Conservation (phyloP, 768 basidiomycete species). For the Lentinula raphanica region DNA sequence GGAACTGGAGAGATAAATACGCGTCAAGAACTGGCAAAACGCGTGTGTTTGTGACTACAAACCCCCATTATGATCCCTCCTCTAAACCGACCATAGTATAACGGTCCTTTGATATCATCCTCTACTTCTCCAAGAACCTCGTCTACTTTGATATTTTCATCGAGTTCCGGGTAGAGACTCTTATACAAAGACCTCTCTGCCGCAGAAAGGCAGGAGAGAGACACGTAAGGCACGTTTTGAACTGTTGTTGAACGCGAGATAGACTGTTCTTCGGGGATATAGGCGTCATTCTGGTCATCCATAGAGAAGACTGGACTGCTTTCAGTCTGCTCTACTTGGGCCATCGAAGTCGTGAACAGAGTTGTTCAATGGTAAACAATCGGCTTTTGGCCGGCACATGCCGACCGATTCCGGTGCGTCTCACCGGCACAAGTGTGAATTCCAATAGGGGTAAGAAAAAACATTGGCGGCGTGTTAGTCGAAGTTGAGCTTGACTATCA, state of each 20-base stretch:
- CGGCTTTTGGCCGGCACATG: too few species aligned
- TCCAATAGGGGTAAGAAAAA: too few species aligned
- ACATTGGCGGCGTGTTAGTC: too few species aligned
- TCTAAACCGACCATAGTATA: slow-evolving; percentile 56
- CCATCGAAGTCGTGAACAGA: neutral
- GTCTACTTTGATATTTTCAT: slow-evolving; percentile 24
- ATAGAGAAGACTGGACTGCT: neutral
- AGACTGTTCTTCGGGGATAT: slow-evolving; percentile 7
- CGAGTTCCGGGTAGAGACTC: slow-evolving; percentile 26
- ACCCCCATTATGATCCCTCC: slow-evolving; percentile 60
- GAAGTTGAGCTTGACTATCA: too few species aligned
- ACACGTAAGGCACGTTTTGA: neutral
- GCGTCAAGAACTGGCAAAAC: slow-evolving; percentile 20
- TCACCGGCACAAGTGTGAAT: too few species aligned
- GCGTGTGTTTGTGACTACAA: slow-evolving; percentile 14
- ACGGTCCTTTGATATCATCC: slow-evolving; percentile 29
- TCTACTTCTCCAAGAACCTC: slow-evolving; percentile 57
- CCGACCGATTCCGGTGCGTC: too few species aligned
- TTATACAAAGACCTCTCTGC: slow-evolving; percentile 37
- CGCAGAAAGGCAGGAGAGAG: slow-evolving; percentile 30
- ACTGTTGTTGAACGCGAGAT: slow-evolving; percentile 26
- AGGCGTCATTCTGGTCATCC: neutral
- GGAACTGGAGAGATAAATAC: slow-evolving; percentile 35
- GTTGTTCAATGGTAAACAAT: too few species aligned
- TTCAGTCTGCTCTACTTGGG: neutral